Evolutionary conservation across 345 rosid genomes (phyloP).

Genomic region (Rubroshorea leprosula): DNA sequence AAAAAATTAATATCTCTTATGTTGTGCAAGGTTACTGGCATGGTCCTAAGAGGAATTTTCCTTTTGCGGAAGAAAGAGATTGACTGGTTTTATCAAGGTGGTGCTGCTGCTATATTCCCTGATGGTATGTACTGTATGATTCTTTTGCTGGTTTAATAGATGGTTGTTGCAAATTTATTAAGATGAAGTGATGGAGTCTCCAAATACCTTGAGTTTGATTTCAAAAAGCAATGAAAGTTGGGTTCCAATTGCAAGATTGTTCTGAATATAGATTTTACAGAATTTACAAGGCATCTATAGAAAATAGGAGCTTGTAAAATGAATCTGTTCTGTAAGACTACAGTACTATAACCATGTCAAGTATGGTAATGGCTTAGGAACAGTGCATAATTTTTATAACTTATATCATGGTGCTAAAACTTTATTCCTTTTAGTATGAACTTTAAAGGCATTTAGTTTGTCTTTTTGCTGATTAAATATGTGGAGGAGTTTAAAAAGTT

Average conservation of each 20-base stretch:
- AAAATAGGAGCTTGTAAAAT: too few relatives aligned
- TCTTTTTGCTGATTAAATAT: conserved; percentile 4
- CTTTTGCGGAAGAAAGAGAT: conserved; percentile 89
- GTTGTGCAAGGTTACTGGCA: conserved; percentile 63
- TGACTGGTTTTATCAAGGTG: conserved; percentile 96
- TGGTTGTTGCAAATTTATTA: background rate
- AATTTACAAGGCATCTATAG: too few relatives aligned
- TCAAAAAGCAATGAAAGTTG: background rate
- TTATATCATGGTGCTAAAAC: too few relatives aligned
- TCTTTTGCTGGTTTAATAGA: conserved; percentile 6
- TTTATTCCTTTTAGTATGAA: too few relatives aligned
- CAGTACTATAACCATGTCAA: too few relatives aligned
- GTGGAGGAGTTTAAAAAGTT: background rate
- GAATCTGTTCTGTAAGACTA: too few relatives aligned
- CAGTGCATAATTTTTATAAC: too few relatives aligned
- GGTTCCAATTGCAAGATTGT: background rate
- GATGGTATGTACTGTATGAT: conserved; percentile 53
- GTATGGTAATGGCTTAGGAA: too few relatives aligned
- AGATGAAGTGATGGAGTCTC: too few relatives aligned
- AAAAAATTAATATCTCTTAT: too few relatives aligned
- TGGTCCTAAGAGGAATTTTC: conserved; percentile 90
- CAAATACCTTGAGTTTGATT: conserved; percentile 5
- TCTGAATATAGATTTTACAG: too few relatives aligned
- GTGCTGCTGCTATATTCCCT: conserved; percentile 91
- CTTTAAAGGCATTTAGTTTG: too few relatives aligned